Base-by-base conservation (phyloP, 2,329 filamentous ascomycete genomes). In the Clonostachys solani region DNA sequence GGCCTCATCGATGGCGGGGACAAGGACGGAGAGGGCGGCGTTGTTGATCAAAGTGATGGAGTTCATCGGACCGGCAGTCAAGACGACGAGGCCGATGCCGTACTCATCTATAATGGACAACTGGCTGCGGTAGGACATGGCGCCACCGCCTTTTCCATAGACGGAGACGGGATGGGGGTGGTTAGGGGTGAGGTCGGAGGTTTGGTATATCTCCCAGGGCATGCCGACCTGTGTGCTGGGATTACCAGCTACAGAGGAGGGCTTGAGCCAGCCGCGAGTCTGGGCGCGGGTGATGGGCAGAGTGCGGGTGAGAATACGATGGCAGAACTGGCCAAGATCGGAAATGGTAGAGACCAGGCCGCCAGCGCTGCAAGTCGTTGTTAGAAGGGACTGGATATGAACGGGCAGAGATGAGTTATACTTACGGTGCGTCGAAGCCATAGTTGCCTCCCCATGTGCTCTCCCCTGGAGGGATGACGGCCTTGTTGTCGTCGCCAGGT, bases 171-270 rank as follows among this genome's bases (percentile, higher is more conserved):
- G 47, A 18, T 67, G 65, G 0, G 60, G 56, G 38, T 67, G 52
- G 0, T 54, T 34, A 1, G 58, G 55, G 0, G 57, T 58, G 0
- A 68, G 42, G 19, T 57, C 51, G 1, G 54, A 15, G 0, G 58
- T 53, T 2, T 60, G 63, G 2, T 60, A 55, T 13, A 68, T 66
- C 42, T 70, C 66, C 67, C 66, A 68, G 0, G 66, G 64, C 53
- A 61, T 59, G 4, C 67, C 66, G 4, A 65, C 64, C 18, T 65
- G 56, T 12, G 54, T 57, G 23, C 56, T 52, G 0, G 53, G 50
- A 4, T 60, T 59, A 3, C 64, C 63, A 2, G 60, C 59, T 33
- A 62, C 59, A 0, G 63, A 54, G 1, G 42, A 44, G 0, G 67
- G 67, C 29, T 69, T 68, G 6, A 69, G 56, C 67, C 67, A 69